Conservation (phyloP, 169 alveolate species). For the Eimeria praecox region DNA sequence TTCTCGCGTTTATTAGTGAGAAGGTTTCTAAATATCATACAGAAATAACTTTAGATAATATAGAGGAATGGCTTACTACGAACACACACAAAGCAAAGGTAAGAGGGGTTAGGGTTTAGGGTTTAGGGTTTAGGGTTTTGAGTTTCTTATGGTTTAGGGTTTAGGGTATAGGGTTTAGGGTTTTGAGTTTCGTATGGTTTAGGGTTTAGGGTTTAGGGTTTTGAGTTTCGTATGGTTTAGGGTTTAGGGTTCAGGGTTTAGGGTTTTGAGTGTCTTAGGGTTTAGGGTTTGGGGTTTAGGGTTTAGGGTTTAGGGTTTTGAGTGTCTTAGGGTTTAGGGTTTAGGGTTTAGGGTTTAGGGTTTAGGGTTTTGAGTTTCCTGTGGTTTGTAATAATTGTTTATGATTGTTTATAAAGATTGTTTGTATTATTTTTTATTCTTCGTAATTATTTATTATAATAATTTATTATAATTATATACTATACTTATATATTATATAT, state of each 20-base stretch:
- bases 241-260: conserved; percentile 13
- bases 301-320: background rate
- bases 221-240: background rate
- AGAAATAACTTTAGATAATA: conserved; percentile 90
- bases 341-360: conserved; percentile 29
- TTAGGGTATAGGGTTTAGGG: conserved; percentile 17
- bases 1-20: conserved; percentile 85
- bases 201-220: conserved; percentile 26
- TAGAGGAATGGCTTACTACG: conserved; percentile 76
- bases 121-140: background rate
- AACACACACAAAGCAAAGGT: conserved; percentile 89
- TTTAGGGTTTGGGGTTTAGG: conserved; percentile 82
- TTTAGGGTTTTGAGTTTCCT: background rate
- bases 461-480: background rate
- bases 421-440: background rate
- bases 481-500: background rate
- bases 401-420: background rate
- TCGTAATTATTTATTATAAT: background rate
- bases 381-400: no score
- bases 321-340: background rate
- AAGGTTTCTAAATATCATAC: conserved; percentile 85
- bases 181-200: background rate
- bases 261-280: background rate
- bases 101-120: conserved; percentile 83
- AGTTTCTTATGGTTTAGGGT: background rate